Evolutionary conservation across 139 green algal genomes (phyloP).

Genomic region (Ettlia oleoabundans): DNA sequence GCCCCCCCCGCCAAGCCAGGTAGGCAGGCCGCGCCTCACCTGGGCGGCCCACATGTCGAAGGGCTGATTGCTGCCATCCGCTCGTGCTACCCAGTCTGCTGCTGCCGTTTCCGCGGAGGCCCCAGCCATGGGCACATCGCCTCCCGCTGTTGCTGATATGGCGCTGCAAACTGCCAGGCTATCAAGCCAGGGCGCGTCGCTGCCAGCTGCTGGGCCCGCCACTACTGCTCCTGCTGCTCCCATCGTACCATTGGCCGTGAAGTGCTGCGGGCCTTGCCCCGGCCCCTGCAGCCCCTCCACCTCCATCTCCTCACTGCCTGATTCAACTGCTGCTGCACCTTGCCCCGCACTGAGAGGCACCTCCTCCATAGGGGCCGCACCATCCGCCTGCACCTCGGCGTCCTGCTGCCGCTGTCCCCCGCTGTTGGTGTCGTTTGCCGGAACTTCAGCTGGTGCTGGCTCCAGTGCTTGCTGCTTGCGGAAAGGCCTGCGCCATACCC

Average conservation of each 20-base stretch:
- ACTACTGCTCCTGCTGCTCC: neutral
- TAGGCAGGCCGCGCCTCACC: too few species aligned
- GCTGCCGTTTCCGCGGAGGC: neutral
- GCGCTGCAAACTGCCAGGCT: neutral
- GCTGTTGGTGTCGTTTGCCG: neutral
- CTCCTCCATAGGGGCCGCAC: conserved; percentile 2
- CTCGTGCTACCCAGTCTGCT: too few species aligned
- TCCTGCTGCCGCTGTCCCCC: neutral
- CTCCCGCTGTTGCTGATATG: neutral
- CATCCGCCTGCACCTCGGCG: neutral
- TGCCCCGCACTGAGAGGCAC: too few species aligned
- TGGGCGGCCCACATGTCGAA: conserved; percentile 39
- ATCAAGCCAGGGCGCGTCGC: conserved; percentile 4
- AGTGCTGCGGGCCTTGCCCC: neutral
- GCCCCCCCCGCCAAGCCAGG: too few species aligned
- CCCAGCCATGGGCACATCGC: neutral
- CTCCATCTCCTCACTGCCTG: neutral
- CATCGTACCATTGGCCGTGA: neutral
- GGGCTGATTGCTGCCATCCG: neutral
- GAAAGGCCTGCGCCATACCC: neutral
- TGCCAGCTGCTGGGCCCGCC: neutral
- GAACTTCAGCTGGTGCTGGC: neutral
- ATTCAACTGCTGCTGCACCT: neutral
- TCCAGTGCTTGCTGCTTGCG: neutral
- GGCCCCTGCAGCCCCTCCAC: neutral